Conservation (phyloP, 2,329 filamentous ascomycete genomes). For the Huntiella abstrusa region DNA sequence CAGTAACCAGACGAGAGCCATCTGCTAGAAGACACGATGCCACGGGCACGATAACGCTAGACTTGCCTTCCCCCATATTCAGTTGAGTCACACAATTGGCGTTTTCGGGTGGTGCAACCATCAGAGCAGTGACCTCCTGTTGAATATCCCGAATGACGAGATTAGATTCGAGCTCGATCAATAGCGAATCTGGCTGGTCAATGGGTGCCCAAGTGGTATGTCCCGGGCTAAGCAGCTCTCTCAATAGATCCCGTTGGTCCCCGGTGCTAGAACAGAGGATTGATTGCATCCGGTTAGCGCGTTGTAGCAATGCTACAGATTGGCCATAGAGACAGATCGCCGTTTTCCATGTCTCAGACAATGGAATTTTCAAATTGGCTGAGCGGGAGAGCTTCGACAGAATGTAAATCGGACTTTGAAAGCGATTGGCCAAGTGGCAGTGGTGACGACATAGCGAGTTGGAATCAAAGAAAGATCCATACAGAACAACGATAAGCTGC, state of each 20-base stretch:
- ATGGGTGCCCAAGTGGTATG: constrained; percentile 35
- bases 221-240: constrained; percentile 29
- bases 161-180: constrained; percentile 45
- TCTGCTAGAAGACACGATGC: constrained; percentile 36
- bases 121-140: constrained; percentile 34
- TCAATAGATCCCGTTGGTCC: too few relatives aligned
- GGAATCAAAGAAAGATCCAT: too few relatives aligned
- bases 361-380: background rate
- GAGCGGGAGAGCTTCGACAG: constrained; percentile 18
- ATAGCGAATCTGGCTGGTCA: constrained; percentile 37
- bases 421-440: background rate
- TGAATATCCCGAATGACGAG: constrained; percentile 43
- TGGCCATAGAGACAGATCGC: constrained; percentile 23
- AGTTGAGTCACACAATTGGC: constrained; percentile 41
- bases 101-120: constrained; percentile 25
- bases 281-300: constrained; percentile 22
- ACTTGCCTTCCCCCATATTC: constrained; percentile 57
- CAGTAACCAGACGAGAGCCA: constrained; percentile 28
- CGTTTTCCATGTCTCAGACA: constrained; percentile 19
- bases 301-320: constrained; percentile 23
- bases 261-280: constrained; percentile 15
- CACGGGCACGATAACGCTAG: constrained; percentile 49
- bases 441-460: too few relatives aligned
- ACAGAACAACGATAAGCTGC: too few relatives aligned
- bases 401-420: constrained; percentile 17